A percentile compares a stretch with the other conserved stretches of the same genome.
phyloP scores from a whole-genome alignment of 768 basidiomycete genomes.

The Gymnopilus junonius region DNA sequence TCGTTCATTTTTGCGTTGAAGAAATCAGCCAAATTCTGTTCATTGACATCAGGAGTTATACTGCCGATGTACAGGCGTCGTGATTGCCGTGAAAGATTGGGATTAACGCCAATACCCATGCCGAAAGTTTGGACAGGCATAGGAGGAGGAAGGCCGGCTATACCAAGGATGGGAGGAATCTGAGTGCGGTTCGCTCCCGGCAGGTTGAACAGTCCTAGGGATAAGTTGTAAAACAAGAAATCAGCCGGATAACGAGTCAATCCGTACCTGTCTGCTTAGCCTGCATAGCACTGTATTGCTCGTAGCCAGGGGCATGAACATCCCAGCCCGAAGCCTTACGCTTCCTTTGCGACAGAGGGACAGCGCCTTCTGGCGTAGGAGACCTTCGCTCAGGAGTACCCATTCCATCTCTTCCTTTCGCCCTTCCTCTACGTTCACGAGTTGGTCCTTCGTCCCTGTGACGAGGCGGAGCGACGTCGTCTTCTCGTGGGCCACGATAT shows the following conservation, averaged over 20 bases:
- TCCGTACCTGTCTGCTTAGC: constrained; percentile 94
- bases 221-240: constrained; percentile 11
- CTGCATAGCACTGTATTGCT: constrained; percentile 92
- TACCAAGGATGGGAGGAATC: constrained; percentile 79
- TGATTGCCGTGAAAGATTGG: constrained; percentile 90
- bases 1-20: constrained; percentile 97
- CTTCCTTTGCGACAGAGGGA: constrained; percentile 83
- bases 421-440: constrained; percentile 34
- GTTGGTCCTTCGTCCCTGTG: constrained; percentile 41
- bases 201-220: constrained; percentile 89
- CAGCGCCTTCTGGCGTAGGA: constrained; percentile 87
- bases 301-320: constrained; percentile 93
- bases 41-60: constrained; percentile 93
- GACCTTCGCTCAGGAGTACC: constrained; percentile 82
- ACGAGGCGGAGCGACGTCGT: constrained; percentile 34
- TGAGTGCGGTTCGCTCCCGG: constrained; percentile 94
- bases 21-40: constrained; percentile 89
- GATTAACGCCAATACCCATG: constrained; percentile 85
- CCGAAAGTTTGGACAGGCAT: constrained; percentile 85
- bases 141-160: constrained; percentile 81
- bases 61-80: constrained; percentile 96
- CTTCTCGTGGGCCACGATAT: constrained; percentile 27
- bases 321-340: constrained; percentile 96
- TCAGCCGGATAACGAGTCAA: not conserved
- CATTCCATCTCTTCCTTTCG: constrained; percentile 56